A percentile compares a stretch with the other conserved stretches of the same genome.
Evolutionary conservation across 495 filamentous ascomycete species (phyloP).

Genomic region (Penicillium parvum): DNA sequence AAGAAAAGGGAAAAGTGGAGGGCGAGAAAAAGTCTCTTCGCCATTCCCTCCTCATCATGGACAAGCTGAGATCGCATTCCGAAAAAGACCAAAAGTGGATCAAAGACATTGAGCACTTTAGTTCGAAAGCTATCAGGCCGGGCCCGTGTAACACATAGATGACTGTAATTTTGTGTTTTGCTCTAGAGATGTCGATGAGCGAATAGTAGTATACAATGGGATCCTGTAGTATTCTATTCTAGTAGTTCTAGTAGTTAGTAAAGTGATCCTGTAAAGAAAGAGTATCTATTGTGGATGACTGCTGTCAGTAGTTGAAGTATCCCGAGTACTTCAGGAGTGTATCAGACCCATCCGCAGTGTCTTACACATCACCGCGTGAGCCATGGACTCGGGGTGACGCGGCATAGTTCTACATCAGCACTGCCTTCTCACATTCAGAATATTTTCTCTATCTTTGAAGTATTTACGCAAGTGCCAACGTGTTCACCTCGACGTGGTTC

Average conservation of each 20-base stretch:
- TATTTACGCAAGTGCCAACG: conserved; percentile 1
- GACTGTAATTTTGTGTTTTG: conserved; percentile 26
- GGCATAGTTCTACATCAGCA: too few relatives aligned
- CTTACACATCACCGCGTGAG: conserved; percentile 9
- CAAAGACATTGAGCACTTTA: conserved; percentile 23
- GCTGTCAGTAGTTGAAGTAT: too few relatives aligned
- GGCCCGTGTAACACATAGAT: conserved; percentile 29
- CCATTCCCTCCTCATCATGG: too few relatives aligned
- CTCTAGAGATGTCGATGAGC: not conserved
- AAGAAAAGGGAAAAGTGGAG: conserved; percentile 9
- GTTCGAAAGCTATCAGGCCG: conserved; percentile 19
- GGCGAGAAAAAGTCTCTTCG: conserved; percentile 15
- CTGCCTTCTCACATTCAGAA: not conserved
- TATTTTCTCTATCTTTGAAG: too few relatives aligned
- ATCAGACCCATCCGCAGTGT: conserved; percentile 14
- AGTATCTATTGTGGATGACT: too few relatives aligned
- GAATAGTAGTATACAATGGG: too few relatives aligned
- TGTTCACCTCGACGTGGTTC: not conserved
- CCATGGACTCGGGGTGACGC: not conserved
- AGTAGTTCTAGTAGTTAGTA: too few relatives aligned
- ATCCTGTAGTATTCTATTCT: too few relatives aligned
- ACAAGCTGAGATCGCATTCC: conserved; percentile 13
- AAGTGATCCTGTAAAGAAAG: too few relatives aligned
- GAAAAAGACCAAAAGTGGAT: conserved; percentile 28
- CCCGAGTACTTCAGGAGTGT: too few relatives aligned